Evolutionary conservation across 176 grass and related monocot genomes (phyloP).

Genomic region (Paspalum notatum): DNA sequence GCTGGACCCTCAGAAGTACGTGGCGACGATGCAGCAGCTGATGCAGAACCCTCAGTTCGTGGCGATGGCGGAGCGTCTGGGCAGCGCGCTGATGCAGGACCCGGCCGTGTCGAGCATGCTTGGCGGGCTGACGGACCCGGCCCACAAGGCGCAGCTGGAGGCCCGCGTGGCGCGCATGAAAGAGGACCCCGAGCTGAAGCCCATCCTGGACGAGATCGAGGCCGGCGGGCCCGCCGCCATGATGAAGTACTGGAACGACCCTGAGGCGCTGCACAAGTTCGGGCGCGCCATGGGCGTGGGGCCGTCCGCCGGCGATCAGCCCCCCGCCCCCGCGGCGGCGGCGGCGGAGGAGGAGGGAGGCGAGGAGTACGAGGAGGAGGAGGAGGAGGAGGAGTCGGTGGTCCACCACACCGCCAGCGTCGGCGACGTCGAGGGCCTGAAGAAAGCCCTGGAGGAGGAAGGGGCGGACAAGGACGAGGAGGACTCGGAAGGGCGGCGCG

Average conservation of each 20-base stretch:
- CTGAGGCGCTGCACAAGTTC: constrained; percentile 91
- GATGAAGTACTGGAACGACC: constrained; percentile 99
- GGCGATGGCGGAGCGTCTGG: constrained; percentile 83
- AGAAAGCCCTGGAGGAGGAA: constrained; percentile 76
- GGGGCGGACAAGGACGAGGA: constrained; percentile 90
- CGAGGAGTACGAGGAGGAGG: constrained; percentile 63
- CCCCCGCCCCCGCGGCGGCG: constrained; percentile 17
- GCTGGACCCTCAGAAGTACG: constrained; percentile 85
- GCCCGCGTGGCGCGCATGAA: constrained; percentile 78
- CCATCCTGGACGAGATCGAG: constrained; percentile 98
- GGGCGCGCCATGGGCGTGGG: constrained; percentile 81
- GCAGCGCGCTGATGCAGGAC: constrained; percentile 96
- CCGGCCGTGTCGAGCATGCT: constrained; percentile 75
- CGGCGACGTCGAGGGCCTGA: constrained; percentile 85
- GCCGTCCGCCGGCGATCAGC: constrained; percentile 23
- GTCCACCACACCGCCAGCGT: constrained; percentile 86
- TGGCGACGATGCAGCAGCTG: constrained; percentile 91
- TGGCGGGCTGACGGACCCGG: constrained; percentile 76
- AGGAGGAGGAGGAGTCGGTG: constrained; percentile 85
- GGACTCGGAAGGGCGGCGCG: constrained; percentile 86
- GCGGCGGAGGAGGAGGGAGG: constrained; percentile 52
- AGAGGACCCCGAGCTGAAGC: constrained; percentile 80
- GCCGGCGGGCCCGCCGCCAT: constrained; percentile 77
- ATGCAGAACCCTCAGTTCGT: constrained; percentile 96
- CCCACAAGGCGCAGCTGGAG: constrained; percentile 77